Base-by-base conservation (phyloP, 805 yeast species). In the Wickerhamiella kurtzmanii region DNA sequence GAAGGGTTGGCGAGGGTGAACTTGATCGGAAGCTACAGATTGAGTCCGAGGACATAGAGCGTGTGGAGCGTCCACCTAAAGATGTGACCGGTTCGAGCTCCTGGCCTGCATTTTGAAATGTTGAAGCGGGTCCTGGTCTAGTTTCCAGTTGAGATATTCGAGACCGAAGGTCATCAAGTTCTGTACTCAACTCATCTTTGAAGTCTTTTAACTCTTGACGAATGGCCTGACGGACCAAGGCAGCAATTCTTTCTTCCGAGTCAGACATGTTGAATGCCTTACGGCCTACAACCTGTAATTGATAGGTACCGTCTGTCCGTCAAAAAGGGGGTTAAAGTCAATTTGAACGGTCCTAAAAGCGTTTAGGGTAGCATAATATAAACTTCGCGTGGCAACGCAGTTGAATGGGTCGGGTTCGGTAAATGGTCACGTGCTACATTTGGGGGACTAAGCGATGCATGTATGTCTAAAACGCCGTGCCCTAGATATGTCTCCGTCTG, bases 171-270 rank as follows among this genome's bases (percentile, higher is more conserved):
- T 51, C 54, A 3, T 45, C 41, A 3, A 48, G 4, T 2, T 44
- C 42, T 5, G 19, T 17, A 15, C n/a, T 15, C 16, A 36, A 9
- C n/a, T 36, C 38, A 17, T 53, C 50, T 8, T 16, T 11, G 43
- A 53, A 52, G 16, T 18, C 38, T 6, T 32, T 38, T 15, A 53
- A 46, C 50, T 53, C 54, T 6, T 40, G 43, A 5, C 35, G 48
- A 11, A 52, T 44, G 8, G 25, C 35, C 2, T 48, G 49, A 4
- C 44, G 43, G 21, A 50, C 50, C n/a, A 37, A 37, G 5, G 42
- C 43, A 8, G 38, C 32, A 25, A 25, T 25, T 25, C 32, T 25
- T 6, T 25, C 32, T 11, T 25, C 32, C 32, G 11, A 11, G 32
- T 25, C 32, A 11, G 32, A 25, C 32, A 25, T 25, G 32, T 6